Conservation (phyloP, 2,329 filamentous ascomycete species). For the Arthroderma uncinatum region DNA sequence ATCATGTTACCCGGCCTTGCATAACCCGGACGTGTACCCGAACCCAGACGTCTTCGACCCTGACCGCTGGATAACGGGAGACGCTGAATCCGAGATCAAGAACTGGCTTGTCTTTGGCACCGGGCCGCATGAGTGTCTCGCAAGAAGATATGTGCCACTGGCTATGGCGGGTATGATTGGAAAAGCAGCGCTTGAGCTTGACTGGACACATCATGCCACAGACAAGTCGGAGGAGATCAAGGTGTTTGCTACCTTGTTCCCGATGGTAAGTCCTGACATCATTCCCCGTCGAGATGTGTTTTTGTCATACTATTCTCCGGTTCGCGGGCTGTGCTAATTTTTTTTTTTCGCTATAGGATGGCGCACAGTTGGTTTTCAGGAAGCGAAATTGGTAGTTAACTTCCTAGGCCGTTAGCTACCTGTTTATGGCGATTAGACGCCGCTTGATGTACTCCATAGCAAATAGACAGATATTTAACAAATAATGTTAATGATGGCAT, state of each 20-base stretch:
- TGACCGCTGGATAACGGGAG: conserved; percentile 79
- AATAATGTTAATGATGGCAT: too few relatives aligned
- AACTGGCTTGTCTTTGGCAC: conserved; percentile 95
- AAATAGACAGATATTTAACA: too few relatives aligned
- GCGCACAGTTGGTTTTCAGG: conserved; percentile 26
- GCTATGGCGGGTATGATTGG: conserved; percentile 83
- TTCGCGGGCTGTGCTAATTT: background rate
- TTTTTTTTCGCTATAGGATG: conserved; percentile 52
- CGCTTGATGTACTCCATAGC: too few relatives aligned
- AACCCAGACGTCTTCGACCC: conserved; percentile 82
- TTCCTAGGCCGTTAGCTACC: too few relatives aligned
- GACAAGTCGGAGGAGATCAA: conserved; percentile 83
- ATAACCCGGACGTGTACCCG: conserved; percentile 83
- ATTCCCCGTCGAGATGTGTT: conserved; percentile 19
- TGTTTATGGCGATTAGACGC: too few relatives aligned
- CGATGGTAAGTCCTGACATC: conserved; percentile 50
- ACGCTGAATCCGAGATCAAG: conserved; percentile 83
- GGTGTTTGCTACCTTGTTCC: conserved; percentile 96
- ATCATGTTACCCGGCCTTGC: conserved; percentile 76
- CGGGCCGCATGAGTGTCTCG: conserved; percentile 90
- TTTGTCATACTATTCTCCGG: conserved; percentile 13
- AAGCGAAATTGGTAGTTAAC: too few relatives aligned
- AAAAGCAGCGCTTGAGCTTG: conserved; percentile 72
- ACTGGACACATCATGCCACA: conserved; percentile 83
- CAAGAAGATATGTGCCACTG: conserved; percentile 78